Evolutionary conservation across 2,329 filamentous ascomycete genomes (phyloP), one percentile per base, ranked within the genome.

Genomic region (Ilyonectria mors-panacis): DNA sequence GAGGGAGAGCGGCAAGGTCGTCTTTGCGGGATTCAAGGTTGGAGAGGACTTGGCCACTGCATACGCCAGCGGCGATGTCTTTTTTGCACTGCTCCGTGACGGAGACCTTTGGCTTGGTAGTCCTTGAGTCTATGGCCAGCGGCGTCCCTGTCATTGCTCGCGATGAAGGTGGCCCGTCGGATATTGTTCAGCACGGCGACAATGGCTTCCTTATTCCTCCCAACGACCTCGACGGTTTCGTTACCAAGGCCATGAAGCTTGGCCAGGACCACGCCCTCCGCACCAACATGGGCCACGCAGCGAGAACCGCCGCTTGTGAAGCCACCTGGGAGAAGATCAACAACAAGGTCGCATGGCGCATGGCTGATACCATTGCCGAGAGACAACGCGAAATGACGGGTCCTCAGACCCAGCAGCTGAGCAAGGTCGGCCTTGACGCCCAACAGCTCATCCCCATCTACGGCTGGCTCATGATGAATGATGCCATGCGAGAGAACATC

Each of bases 271-370:
- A 76, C 0, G 62, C 69, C 0, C 77, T 88, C 17, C 83, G 88
- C 8, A 57, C 72, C 6, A 75, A 70, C 1, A 86, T 92, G 81
- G 80, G 82, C 2, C 63, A 66, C 0, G 81, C 83, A 9, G 86
- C 89, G 1, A 84, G 90, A 59, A 75, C 77, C 21, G 86, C 89
- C 67, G 91, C 90, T 0, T 87, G 87, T 66, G 84, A 89, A 55
- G 90, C 88, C 3, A 93, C 89, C 0, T 93, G 91, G 91, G 89
- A 92, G 65, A 91, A 87, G 80, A 91, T 93, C 78, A 91, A 92
- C 80, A 91, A 91, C 73, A 88, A 87, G 55, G 91, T 92, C 1
- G 91, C 91, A 3, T 89, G 88, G 85, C 86, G 88, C 64, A 88
- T 93, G 80, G 81, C 85, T 3, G 84, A 87, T 57, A 82, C 81